Percentiles rank a stretch among this genome's conserved stretches.
Evolutionary conservation across 257 asterid genomes (phyloP).

Genomic region (Orobanche coerulescens): DNA sequence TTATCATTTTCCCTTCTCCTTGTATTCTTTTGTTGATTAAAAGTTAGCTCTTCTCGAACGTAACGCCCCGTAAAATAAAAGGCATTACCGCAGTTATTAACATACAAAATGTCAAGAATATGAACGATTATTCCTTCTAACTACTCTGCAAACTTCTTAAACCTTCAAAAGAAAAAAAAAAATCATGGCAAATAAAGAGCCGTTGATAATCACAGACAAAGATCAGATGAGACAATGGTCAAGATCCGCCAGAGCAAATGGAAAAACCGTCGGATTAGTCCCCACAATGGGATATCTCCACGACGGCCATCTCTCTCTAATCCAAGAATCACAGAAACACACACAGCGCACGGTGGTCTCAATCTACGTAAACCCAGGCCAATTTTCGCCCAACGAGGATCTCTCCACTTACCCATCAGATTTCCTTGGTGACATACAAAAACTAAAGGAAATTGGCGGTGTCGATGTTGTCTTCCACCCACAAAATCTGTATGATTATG

Average conservation of each 20-base stretch:
- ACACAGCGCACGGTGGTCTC: conserved; percentile 60
- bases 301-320: conserved; percentile 75
- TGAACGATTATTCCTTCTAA: too few relatives aligned
- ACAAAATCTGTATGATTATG: conserved; percentile 61
- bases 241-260: conserved; percentile 47
- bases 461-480: conserved; percentile 85
- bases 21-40: too few relatives aligned
- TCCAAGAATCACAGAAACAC: conserved; percentile 53
- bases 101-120: too few relatives aligned
- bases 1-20: too few relatives aligned
- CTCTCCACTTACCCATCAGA: conserved; percentile 91
- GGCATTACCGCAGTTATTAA: too few relatives aligned
- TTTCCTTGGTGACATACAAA: conserved; percentile 64
- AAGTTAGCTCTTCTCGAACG: too few relatives aligned
- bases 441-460: conserved; percentile 46
- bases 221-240: conserved; percentile 83
- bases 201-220: conserved; percentile 51
- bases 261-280: conserved; percentile 62
- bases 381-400: conserved; percentile 85
- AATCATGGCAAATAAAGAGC: conserved; percentile 52
- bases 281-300: conserved; percentile 98
- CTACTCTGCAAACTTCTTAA: neutral
- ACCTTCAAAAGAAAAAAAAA: neutral
- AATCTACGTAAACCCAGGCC: conserved; percentile 85
- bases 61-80: too few relatives aligned